Base-by-base conservation (phyloP, 2,329 filamentous ascomycete species). In the Alternaria solani region DNA sequence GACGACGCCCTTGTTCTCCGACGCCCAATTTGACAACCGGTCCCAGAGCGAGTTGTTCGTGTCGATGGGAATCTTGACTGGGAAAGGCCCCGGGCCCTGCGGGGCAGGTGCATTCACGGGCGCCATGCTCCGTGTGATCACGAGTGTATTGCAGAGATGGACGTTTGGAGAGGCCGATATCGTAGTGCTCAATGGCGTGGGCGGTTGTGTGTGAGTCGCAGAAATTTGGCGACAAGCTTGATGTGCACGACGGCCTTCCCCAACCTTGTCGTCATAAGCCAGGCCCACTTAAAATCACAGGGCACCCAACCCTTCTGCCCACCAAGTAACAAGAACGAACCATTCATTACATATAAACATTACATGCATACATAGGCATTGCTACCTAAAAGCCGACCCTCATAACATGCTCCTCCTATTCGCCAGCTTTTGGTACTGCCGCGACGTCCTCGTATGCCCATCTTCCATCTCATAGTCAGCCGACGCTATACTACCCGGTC, bases 1-100 rank as follows among this genome's bases (percentile, higher is more conserved):
- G 65, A 96, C 94, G 55, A 94, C 87, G 48, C 92, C 91, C 84
- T 97, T 98, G 83, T 99, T 94, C 79, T 98, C 94, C 2, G 93
- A 92, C 14, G 91, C 93, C 94, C 95, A 99, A 75, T 85, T 89
- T 68, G 93, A 91, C 81, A 97, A 84, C 74, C 94, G 90, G 80
- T 97, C 92, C 93, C 93, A 97, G 57, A 95, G 82, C 47, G 91
- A 90, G 61, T 89, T 87, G 63, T 46, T 81, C 71, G 46, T 81
- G 58, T 61, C 76, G 39, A 51, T 39, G 38, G 84, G 69, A 55
- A 76, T 71, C 48, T 68, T 66, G 49, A 78, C 73, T 62, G 75
- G 75, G 65, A 77, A 73, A 8, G 73, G 75, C 36, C 73, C 73
- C n/a, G 75, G 76, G 53, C 63, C 62, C 62, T 72, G 73, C 41